Conservation (phyloP, 2,329 filamentous ascomycete genomes). For the Zymoseptoria pseudotritici region DNA sequence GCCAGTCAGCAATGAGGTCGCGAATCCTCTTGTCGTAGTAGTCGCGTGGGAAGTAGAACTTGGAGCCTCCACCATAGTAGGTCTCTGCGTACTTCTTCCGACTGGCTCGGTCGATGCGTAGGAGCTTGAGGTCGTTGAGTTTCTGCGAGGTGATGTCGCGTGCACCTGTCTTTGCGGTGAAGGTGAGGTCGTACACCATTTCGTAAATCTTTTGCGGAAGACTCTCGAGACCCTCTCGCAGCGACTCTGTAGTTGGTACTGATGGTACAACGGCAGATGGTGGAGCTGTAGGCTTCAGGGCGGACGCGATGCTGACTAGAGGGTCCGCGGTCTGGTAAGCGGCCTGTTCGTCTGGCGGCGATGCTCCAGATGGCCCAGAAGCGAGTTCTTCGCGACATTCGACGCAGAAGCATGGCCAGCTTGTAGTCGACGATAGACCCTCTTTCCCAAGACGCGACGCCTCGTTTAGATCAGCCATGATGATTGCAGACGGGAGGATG, state of each 20-base stretch:
- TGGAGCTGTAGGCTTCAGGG: neutral
- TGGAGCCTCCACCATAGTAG: neutral
- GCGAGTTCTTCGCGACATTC: neutral
- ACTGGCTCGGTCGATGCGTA: neutral
- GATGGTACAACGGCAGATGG: neutral
- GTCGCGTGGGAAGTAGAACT: neutral
- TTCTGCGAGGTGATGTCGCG: neutral
- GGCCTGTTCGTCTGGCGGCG: neutral
- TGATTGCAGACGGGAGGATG: neutral
- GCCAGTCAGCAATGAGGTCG: neutral
- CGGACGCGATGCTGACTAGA: neutral
- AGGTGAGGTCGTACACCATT: constrained; percentile 3
- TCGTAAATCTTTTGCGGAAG: constrained; percentile 9
- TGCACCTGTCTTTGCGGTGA: constrained; percentile 1
- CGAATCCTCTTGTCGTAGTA: neutral
- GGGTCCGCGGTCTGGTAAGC: neutral
- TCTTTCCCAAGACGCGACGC: too few species aligned
- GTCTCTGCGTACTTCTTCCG: neutral
- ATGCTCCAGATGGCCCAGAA: neutral
- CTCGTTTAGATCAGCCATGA: neutral
- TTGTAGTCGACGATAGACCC: too few species aligned
- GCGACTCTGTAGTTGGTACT: neutral
- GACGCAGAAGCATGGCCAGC: too few species aligned
- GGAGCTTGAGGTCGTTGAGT: neutral
- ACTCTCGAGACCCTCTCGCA: neutral